Evolutionary conservation across 305 asterid genomes (phyloP).

Genomic region (Plantago lanceolata): DNA sequence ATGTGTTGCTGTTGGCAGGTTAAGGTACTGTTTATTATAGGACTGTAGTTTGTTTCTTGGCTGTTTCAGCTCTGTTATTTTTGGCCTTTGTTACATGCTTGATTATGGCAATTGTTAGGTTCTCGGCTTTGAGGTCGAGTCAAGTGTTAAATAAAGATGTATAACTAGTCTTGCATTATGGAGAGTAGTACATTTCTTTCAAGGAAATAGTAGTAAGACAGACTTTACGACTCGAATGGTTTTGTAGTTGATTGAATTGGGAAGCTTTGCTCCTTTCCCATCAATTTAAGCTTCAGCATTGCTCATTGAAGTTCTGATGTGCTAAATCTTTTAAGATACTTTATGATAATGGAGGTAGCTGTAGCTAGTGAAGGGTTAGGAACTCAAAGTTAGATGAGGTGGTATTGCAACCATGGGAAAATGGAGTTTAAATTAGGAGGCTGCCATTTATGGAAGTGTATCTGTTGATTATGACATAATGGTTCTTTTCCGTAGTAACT

Average conservation of each 20-base stretch:
- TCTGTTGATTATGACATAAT: not conserved
- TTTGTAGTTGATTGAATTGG: not conserved
- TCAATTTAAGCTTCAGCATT: not conserved
- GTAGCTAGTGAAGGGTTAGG: not conserved
- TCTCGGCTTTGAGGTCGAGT: slow-evolving; percentile 10
- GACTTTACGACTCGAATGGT: not conserved
- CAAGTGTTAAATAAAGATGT: not conserved
- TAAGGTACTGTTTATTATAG: slow-evolving; percentile 1
- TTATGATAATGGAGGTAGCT: not conserved
- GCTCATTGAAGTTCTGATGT: not conserved
- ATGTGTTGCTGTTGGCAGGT: slow-evolving; percentile 9
- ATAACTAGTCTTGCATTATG: not conserved
- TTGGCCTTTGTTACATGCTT: slow-evolving; percentile 2
- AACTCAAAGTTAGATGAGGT: not conserved
- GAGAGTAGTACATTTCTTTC: not conserved
- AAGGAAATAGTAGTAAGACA: not conserved
- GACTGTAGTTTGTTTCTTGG: slow-evolving; percentile 10
- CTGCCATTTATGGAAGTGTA: not conserved
- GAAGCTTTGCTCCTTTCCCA: not conserved
- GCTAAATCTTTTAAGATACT: not conserved
- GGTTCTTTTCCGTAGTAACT: not conserved
- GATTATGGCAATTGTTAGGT: not conserved
- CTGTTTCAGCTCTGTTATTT: not conserved
- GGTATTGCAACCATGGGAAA: not conserved
- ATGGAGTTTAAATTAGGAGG: not conserved